A percentile compares a stretch with the other conserved stretches of the same genome.
phyloP scores from a whole-genome alignment of 2,329 filamentous ascomycete species.

The Thermomyces lanuginosus region DNA sequence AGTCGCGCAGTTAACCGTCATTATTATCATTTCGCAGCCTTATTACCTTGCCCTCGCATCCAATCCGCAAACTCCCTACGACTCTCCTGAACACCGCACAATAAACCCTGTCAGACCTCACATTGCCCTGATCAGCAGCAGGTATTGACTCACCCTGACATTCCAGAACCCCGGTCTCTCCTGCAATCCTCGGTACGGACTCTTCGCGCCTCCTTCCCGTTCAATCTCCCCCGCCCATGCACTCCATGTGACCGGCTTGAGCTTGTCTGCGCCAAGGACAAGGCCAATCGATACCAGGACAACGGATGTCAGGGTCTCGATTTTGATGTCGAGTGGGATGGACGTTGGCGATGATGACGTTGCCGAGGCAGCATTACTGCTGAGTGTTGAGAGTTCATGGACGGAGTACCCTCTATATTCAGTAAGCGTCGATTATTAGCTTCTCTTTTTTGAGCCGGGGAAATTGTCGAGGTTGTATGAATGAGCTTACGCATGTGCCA shows the following conservation, averaged over 20 bases:
- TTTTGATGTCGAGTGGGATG: constrained; percentile 69
- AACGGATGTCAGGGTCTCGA: constrained; percentile 71
- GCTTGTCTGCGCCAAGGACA: constrained; percentile 56
- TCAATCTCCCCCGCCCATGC: constrained; percentile 57
- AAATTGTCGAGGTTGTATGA: neutral
- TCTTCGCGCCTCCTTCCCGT: constrained; percentile 50
- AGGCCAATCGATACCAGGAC: constrained; percentile 69
- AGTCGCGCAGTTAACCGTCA: no score
- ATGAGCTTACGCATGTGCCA: constrained; percentile 65
- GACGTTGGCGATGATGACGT: constrained; percentile 19
- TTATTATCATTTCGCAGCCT: no score
- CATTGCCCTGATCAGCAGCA: constrained; percentile 1
- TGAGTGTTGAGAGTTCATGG: constrained; percentile 71
- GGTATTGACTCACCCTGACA: constrained; percentile 46
- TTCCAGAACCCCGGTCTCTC: constrained; percentile 73
- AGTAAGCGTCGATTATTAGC: constrained; percentile 4
- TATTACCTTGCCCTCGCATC: constrained; percentile 33
- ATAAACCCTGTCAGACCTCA: constrained; percentile 1
- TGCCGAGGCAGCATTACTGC: constrained; percentile 38
- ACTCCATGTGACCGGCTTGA: constrained; percentile 80
- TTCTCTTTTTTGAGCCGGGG: constrained; percentile 3
- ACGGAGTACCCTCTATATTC: constrained; percentile 74
- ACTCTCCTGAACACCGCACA: constrained; percentile 31
- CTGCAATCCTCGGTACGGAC: constrained; percentile 66
- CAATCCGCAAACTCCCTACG: constrained; percentile 64